These are phyloP conservation scores for Hypoxylon sp. DNA, from an alignment of 2,329 filamentous ascomycete species.

Conservation along the genomic window DNA sequence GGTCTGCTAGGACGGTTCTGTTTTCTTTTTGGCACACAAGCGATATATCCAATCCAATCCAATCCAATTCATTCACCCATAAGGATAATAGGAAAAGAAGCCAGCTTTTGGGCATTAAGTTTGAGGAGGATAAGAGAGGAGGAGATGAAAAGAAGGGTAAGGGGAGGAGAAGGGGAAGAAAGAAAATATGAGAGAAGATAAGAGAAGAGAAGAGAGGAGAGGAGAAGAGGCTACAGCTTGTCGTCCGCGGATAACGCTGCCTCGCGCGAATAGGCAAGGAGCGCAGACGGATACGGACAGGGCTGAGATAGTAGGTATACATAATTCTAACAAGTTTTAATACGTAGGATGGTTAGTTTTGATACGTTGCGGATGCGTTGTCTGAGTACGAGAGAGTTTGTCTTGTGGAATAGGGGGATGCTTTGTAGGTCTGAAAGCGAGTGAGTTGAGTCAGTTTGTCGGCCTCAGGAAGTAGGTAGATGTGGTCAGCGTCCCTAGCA, in stretches of 20 bases:
- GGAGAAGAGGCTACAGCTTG: too few relatives aligned
- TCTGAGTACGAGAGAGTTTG: not conserved
- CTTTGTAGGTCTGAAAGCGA: too few relatives aligned
- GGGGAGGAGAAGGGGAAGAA: too few relatives aligned
- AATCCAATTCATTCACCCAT: too few relatives aligned
- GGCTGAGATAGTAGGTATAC: not conserved
- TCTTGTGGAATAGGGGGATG: too few relatives aligned
- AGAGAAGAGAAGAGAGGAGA: too few relatives aligned
- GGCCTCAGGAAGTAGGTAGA: too few relatives aligned
- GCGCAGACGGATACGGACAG: not conserved
- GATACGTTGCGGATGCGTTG: not conserved
- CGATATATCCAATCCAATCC: not conserved
- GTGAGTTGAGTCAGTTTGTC: too few relatives aligned
- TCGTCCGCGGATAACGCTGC: too few relatives aligned
- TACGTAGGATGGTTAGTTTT: not conserved
- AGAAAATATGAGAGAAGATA: too few relatives aligned
- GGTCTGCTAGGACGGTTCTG: not conserved
- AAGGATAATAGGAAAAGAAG: not conserved
- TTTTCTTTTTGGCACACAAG: not conserved
- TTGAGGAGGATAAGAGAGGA: not conserved
- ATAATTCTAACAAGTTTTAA: not conserved
- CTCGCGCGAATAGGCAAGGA: not conserved
- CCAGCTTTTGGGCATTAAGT: not conserved
- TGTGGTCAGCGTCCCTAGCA: too few relatives aligned
- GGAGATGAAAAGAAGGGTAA: not conserved